Percentiles rank a stretch among this genome's conserved stretches.
Conservation (phyloP, 2,329 filamentous ascomycete genomes). For the Aspergillus fijiensis region DNA sequence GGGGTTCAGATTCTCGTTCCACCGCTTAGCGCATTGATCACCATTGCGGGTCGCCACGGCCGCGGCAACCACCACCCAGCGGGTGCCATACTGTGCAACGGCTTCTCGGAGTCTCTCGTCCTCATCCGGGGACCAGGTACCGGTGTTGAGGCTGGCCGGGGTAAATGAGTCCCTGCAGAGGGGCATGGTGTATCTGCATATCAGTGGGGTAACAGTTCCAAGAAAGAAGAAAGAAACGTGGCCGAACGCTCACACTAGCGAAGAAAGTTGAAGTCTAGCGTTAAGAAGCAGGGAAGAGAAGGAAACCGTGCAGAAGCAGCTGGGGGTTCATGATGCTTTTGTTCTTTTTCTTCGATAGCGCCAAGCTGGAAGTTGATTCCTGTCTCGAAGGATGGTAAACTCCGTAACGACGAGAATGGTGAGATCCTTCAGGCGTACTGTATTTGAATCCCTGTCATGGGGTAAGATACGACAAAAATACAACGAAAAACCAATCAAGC, state of each 20-base stretch:
- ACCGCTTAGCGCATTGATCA: conserved; percentile 15
- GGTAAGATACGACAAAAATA: no score
- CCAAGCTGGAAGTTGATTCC: neutral
- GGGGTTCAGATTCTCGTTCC: conserved; percentile 13
- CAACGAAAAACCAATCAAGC: no score
- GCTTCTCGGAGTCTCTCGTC: conserved; percentile 7
- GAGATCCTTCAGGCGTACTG: no score
- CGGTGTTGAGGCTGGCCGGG: neutral
- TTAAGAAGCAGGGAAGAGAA: neutral
- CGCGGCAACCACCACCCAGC: conserved; percentile 9
- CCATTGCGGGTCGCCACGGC: conserved; percentile 7
- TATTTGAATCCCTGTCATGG: no score
- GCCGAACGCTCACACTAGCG: neutral
- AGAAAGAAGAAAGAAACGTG: neutral
- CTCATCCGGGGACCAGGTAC: conserved; percentile 5
- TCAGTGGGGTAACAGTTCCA: neutral
- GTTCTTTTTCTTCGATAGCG: neutral
- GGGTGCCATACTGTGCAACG: conserved; percentile 2
- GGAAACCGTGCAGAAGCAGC: neutral
- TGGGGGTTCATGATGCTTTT: neutral
- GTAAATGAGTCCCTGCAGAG: neutral
- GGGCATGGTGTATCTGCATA: neutral
- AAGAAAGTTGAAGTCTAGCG: neutral
- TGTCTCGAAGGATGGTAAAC: neutral
- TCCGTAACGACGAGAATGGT: no score